Conservation (phyloP, 768 basidiomycete genomes). For the Tremella yokohamensis region DNA sequence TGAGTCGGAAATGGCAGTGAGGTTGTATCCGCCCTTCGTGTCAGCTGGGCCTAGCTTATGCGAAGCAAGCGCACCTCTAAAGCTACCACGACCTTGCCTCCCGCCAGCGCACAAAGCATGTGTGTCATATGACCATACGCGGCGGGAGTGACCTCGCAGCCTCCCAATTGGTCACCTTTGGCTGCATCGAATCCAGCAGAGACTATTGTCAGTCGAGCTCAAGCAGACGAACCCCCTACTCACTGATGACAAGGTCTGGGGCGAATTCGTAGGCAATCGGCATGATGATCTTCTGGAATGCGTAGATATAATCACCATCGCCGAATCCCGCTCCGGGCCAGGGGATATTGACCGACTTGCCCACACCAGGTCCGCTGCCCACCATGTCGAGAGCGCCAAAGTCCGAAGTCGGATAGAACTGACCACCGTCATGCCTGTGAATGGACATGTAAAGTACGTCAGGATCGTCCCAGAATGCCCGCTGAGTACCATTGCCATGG, state of each 20-base stretch:
- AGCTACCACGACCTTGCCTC: slow-evolving; percentile 83
- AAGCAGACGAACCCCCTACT: slow-evolving; percentile 43
- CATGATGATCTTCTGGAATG: slow-evolving; percentile 93
- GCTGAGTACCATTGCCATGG: slow-evolving; percentile 96
- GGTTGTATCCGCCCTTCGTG: slow-evolving; percentile 88
- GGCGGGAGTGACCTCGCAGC: slow-evolving; percentile 81
- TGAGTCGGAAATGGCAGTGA: slow-evolving; percentile 80
- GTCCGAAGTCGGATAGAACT: slow-evolving; percentile 87
- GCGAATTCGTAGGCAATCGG: slow-evolving; percentile 95
- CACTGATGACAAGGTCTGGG: slow-evolving; percentile 93
- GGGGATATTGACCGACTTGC: slow-evolving; percentile 86
- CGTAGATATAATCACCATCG: slow-evolving; percentile 93
- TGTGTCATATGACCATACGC: slow-evolving; percentile 99
- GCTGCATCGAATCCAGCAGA: slow-evolving; percentile 98
- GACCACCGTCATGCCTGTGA: slow-evolving; percentile 88
- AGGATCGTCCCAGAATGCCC: slow-evolving; percentile 90
- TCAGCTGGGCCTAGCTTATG: background rate
- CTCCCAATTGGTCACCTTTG: slow-evolving; percentile 83
- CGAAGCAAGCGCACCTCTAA: slow-evolving; percentile 67
- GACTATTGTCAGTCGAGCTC: slow-evolving; percentile 57
- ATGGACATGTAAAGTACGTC: slow-evolving; percentile 88
- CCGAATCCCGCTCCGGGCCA: slow-evolving; percentile 86
- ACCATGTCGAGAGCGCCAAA: slow-evolving; percentile 83
- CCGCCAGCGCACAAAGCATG: slow-evolving; percentile 84
- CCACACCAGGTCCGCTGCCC: slow-evolving; percentile 76